Evolutionary conservation across 768 basidiomycete species (phyloP), one percentile per base, ranked within the genome.

Genomic region (Lyophyllum shimeji): DNA sequence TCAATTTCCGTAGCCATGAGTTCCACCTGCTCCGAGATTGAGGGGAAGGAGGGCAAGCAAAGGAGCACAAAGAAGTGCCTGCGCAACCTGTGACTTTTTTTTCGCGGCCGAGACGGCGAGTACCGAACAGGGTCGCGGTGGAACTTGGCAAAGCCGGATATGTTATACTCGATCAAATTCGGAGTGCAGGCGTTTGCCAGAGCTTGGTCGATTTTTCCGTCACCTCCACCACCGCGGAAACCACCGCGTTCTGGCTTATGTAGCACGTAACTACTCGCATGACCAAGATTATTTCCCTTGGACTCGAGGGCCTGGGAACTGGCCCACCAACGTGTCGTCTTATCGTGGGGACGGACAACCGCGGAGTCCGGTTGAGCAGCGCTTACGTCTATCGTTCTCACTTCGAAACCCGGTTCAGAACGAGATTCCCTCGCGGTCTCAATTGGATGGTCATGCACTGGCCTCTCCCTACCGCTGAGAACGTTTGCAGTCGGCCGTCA

Each of bases 1-100:
- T 80, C 79, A 63, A 78, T 70, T 63, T 78, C 77, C 50, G 76
- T 76, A 29, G 70, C 65, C 76, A 76, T 75, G 29, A 52, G 56
- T 53, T 52, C 54, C 49, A 24, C 27, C 42, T 51, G 52, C 50
- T 50, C 57, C 56, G 46, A 34, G 18, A 52, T 29, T 46, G 46
- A 27, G n/a, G 52, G 25, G 24, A 31, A 46, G 20, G 37, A 33
- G 44, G 34, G 49, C 37, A 46, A 55, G 56, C 31, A 43, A 45
- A 55, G 23, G 49, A 39, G 39, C 51, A 57, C 51, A 31, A 39
- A 21, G 17, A 29, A 47, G 27, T 33, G 34, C 55, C 53, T 55
- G 33, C 33, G 49, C 17, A 50, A 17, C 4, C 34, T 43, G 42
- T 42, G 29, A n/a, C n/a, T n/a, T n/a, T 39, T 50, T 55, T 56